Evolutionary conservation across 2,329 filamentous ascomycete genomes (phyloP).

Genomic region (Trichoderma hamatum): DNA sequence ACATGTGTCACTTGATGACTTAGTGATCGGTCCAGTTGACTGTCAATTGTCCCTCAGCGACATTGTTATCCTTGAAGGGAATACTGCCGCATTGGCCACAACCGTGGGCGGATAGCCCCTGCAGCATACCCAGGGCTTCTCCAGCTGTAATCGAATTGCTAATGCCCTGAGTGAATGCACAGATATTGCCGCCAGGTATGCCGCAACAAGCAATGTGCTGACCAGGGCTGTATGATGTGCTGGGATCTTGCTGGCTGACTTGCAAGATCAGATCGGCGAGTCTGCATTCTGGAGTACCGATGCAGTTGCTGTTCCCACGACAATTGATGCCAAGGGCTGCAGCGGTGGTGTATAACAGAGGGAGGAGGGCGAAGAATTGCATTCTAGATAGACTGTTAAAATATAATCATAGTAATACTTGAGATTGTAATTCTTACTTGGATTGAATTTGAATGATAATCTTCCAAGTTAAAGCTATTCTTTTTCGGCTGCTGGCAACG

Average conservation of each 20-base stretch:
- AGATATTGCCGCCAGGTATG: conserved; percentile 23
- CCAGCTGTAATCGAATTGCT: conserved; percentile 22
- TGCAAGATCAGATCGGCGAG: conserved; percentile 25
- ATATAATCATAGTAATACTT: background rate
- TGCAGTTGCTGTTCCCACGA: conserved; percentile 22
- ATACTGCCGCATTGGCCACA: conserved; percentile 25
- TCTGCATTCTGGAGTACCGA: conserved; percentile 22
- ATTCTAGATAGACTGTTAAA: background rate
- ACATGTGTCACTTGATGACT: background rate
- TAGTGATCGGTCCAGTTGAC: conserved; percentile 21
- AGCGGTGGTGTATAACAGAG: conserved; percentile 4
- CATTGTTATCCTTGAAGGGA: conserved; percentile 27
- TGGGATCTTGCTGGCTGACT: conserved; percentile 19
- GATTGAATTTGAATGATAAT: background rate
- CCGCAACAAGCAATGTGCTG: conserved; percentile 26
- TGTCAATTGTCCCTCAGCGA: conserved; percentile 18
- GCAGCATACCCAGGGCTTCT: conserved; percentile 22
- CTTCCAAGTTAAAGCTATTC: background rate
- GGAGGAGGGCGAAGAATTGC: conserved; percentile 13
- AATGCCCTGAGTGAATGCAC: conserved; percentile 19
- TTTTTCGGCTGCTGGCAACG: background rate
- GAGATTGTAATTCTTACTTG: background rate
- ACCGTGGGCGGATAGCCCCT: conserved; percentile 8
- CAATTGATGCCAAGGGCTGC: conserved; percentile 25
- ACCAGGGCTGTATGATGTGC: conserved; percentile 9